Percentiles rank a stretch among this genome's conserved stretches.
phyloP scores from a whole-genome alignment of 106 monocot genomes.

The Phalaenopsis aphrodite region DNA sequence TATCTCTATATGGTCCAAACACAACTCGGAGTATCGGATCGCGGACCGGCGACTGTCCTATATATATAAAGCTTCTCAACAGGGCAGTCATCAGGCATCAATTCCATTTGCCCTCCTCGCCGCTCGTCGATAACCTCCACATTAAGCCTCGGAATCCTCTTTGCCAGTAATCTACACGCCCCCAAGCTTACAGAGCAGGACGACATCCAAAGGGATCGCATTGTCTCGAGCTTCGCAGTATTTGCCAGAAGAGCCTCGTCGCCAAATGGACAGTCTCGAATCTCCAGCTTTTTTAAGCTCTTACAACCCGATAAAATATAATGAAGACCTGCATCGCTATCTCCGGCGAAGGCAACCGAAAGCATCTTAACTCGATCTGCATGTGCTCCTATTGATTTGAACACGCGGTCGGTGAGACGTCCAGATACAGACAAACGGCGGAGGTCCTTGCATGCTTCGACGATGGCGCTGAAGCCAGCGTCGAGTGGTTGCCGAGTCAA shows the following conservation, averaged over 20 bases:
- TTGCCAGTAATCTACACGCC: slow-evolving; percentile 42
- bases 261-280: slow-evolving; percentile 78
- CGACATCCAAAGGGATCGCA: slow-evolving; percentile 97
- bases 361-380: slow-evolving; percentile 62
- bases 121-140: slow-evolving; percentile 70
- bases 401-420: slow-evolving; percentile 58
- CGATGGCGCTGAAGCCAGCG: too few species aligned
- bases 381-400: slow-evolving; percentile 40
- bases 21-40: too few species aligned
- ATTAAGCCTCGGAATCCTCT: slow-evolving; percentile 55
- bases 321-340: slow-evolving; percentile 53
- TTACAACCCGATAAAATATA: slow-evolving; percentile 63
- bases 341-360: slow-evolving; percentile 70
- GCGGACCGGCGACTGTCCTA: too few species aligned
- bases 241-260: slow-evolving; percentile 52
- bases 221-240: slow-evolving; percentile 65
- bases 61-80: too few species aligned
- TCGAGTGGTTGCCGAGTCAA: too few species aligned
- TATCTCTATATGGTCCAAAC: too few species aligned
- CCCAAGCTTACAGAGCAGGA: slow-evolving; percentile 58
- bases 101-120: slow-evolving; percentile 11
- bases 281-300: slow-evolving; percentile 59
- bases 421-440: slow-evolving; percentile 49
- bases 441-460: too few species aligned
- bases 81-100: slow-evolving; percentile 18